Evolutionary conservation across 2,329 filamentous ascomycete species (phyloP).

Genomic region (Mollisia scopiformis): DNA sequence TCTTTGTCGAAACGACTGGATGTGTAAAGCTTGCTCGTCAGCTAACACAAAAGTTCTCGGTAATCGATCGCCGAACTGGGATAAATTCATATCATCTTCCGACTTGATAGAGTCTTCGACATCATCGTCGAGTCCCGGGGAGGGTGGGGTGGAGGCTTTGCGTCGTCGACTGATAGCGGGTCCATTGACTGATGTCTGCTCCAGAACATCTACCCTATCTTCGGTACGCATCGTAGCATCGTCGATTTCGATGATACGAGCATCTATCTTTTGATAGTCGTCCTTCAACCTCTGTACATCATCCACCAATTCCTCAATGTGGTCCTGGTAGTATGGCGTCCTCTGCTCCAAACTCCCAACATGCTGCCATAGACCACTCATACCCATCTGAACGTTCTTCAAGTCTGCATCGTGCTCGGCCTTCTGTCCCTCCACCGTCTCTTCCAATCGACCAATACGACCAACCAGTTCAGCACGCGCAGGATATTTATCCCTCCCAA

Average conservation of each 20-base stretch:
- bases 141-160: conserved; percentile 35
- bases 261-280: conserved; percentile 1
- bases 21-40: conserved; percentile 21
- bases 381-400: conserved; percentile 57
- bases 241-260: conserved; percentile 36
- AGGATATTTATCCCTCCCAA: conserved; percentile 40
- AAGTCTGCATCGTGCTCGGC: conserved; percentile 56
- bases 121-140: conserved; percentile 11
- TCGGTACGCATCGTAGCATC: conserved; percentile 40
- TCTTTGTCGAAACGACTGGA: conserved; percentile 26
- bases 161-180: conserved; percentile 24
- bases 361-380: conserved; percentile 54
- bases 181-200: conserved; percentile 17
- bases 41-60: conserved; percentile 17
- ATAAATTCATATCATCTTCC: conserved; percentile 9
- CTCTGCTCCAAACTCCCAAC: conserved; percentile 51
- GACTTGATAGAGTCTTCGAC: conserved; percentile 10
- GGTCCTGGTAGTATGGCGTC: conserved; percentile 56
- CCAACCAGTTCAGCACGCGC: conserved; percentile 30
- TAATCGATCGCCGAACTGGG: conserved; percentile 9
- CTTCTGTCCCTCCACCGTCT: conserved; percentile 54
- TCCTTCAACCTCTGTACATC: conserved; percentile 34
- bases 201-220: conserved; percentile 32
- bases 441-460: conserved; percentile 49
- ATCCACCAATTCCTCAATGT: conserved; percentile 53